These are phyloP conservation scores for Ascochyta koolunga DNA, from an alignment of 2,329 filamentous ascomycete species.

Conservation along the genomic window DNA sequence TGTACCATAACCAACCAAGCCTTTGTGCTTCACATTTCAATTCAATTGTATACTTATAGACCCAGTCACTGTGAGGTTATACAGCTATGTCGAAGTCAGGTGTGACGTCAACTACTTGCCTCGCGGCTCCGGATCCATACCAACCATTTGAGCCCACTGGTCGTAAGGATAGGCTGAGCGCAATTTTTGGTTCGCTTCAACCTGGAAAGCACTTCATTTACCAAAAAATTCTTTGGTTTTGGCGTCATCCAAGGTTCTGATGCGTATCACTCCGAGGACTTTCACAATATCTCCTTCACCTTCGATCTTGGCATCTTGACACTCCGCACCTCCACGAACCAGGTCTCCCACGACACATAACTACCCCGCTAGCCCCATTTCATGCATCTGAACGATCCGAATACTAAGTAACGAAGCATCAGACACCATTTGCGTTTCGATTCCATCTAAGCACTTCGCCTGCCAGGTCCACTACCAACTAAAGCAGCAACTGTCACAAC, in stretches of 20 bases:
- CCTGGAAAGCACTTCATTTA: no score
- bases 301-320: neutral
- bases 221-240: no score
- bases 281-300: slow-evolving; percentile 4
- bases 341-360: neutral
- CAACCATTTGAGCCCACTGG: no score
- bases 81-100: no score
- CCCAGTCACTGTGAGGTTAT: no score
- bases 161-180: no score
- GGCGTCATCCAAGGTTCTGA: neutral
- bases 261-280: neutral
- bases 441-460: neutral
- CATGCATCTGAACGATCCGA: neutral
- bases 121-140: no score
- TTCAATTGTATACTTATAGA: no score
- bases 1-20: no score
- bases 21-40: no score
- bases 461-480: neutral
- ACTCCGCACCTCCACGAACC: neutral
- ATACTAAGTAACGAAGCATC: neutral
- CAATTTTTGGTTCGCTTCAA: no score
- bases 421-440: neutral
- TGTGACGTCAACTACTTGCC: no score
- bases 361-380: neutral
- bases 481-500: neutral